Evolutionary conservation across 2,329 filamentous ascomycete genomes (phyloP).

Genomic region (Dryadomyces sulphureus): DNA sequence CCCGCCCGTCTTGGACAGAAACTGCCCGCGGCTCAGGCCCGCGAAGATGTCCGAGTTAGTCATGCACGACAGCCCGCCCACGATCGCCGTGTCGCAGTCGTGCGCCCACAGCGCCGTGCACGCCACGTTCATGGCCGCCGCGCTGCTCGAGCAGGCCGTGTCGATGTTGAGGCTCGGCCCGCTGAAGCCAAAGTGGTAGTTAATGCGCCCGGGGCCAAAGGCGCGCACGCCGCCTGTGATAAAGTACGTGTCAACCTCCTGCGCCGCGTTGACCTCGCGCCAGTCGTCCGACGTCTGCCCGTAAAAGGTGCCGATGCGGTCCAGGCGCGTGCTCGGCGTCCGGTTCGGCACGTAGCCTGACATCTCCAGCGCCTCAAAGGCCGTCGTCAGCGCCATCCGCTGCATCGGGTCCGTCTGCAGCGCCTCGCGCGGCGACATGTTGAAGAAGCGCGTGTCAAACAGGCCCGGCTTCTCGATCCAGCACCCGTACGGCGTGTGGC

Average conservation of each 20-base stretch:
- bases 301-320: constrained; percentile 57
- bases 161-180: constrained; percentile 61
- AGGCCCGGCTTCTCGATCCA: constrained; percentile 60
- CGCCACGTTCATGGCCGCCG: constrained; percentile 55
- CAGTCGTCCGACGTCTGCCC: constrained; percentile 65
- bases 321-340: constrained; percentile 51
- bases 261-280: constrained; percentile 58
- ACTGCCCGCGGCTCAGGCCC: constrained; percentile 61
- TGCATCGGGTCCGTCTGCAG: constrained; percentile 72
- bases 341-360: constrained; percentile 62
- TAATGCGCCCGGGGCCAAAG: constrained; percentile 42
- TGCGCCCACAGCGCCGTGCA: constrained; percentile 61
- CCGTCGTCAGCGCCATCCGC: constrained; percentile 58
- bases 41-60: constrained; percentile 72
- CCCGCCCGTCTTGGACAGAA: constrained; percentile 60
- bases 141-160: constrained; percentile 64
- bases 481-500: constrained; percentile 61
- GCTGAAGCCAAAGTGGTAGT: constrained; percentile 65
- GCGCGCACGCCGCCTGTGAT: constrained; percentile 28
- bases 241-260: constrained; percentile 49
- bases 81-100: constrained; percentile 69
- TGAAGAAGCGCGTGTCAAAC: background rate
- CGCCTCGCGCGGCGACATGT: constrained; percentile 23
- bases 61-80: constrained; percentile 63
- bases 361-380: constrained; percentile 72